phyloP scores from a whole-genome alignment of 1,139 yeast species.

The Debaryomyces sp. region DNA sequence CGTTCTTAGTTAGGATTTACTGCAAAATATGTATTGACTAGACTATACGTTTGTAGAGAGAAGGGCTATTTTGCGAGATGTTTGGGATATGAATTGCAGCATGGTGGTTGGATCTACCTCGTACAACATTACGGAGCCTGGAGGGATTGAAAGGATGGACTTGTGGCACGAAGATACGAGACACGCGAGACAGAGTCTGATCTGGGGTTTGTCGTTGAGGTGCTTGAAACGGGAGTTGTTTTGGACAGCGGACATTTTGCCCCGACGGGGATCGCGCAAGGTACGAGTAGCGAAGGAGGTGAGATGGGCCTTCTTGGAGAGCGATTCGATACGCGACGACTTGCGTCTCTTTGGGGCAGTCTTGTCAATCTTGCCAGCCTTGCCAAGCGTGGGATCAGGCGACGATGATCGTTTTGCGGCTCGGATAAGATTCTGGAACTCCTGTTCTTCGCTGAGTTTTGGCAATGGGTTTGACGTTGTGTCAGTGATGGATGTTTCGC shows the following conservation, averaged over 20 bases:
- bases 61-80: slow-evolving; percentile 10
- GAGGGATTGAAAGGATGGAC: slow-evolving; percentile 15
- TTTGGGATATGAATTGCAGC: slow-evolving; percentile 18
- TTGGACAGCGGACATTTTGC: slow-evolving; percentile 19
- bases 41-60: not conserved
- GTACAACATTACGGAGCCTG: slow-evolving; percentile 24
- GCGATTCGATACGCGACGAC: slow-evolving; percentile 7
- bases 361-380: not conserved
- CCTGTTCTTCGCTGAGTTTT: slow-evolving; percentile 19
- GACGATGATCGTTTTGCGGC: slow-evolving; percentile 16
- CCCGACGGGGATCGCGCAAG: slow-evolving; percentile 1
- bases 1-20: slow-evolving; percentile 1
- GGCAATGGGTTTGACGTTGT: no score
- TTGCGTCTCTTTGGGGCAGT: slow-evolving; percentile 4
- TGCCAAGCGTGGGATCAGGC: not conserved
- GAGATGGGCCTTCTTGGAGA: not conserved
- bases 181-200: slow-evolving; percentile 25
- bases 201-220: slow-evolving; percentile 26
- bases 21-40: slow-evolving; percentile 3
- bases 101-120: slow-evolving; percentile 23
- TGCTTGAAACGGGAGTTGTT: slow-evolving; percentile 18
- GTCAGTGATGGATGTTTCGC: not conserved
- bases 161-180: slow-evolving; percentile 9
- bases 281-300: not conserved
- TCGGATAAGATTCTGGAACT: slow-evolving; percentile 19